These are phyloP conservation scores for Monilinia vaccinii-corymbosi DNA, from an alignment of 2,329 filamentous ascomycete species.

Conservation along the genomic window DNA sequence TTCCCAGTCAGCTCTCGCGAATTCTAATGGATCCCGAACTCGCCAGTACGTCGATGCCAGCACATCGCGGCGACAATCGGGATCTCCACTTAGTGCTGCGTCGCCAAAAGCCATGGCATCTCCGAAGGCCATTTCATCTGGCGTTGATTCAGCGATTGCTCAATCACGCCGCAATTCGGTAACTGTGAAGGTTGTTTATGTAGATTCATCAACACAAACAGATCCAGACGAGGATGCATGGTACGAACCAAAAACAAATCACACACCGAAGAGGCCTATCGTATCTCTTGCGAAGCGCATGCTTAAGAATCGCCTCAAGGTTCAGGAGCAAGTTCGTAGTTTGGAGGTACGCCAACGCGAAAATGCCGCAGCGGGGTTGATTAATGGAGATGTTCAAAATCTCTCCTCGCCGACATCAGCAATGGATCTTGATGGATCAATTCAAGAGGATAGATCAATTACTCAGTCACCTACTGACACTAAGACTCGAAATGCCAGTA, in stretches of 20 bases:
- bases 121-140: constrained; percentile 13
- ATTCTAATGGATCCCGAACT: constrained; percentile 16
- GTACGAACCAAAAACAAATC: constrained; percentile 20
- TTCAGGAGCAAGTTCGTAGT: constrained; percentile 15
- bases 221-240: constrained; percentile 27
- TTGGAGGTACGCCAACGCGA: constrained; percentile 12
- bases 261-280: constrained; percentile 20
- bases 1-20: constrained; percentile 18
- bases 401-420: constrained; percentile 16
- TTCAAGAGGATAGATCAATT: constrained; percentile 13
- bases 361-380: constrained; percentile 1
- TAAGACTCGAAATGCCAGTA: constrained; percentile 19
- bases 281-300: constrained; percentile 26
- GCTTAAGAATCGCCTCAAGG: constrained; percentile 24
- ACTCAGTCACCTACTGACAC: constrained; percentile 20
- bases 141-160: constrained; percentile 12
- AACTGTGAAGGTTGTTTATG: constrained; percentile 21
- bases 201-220: constrained; percentile 26
- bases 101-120: constrained; percentile 24
- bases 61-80: constrained; percentile 26
- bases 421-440: constrained; percentile 21
- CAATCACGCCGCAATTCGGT: constrained; percentile 21
- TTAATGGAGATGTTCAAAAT: constrained; percentile 11
- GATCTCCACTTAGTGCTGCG: constrained; percentile 23
- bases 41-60: constrained; percentile 27